Base-by-base conservation (phyloP, 1,284 basidiomycete species). In the Testicularia cyperi region DNA sequence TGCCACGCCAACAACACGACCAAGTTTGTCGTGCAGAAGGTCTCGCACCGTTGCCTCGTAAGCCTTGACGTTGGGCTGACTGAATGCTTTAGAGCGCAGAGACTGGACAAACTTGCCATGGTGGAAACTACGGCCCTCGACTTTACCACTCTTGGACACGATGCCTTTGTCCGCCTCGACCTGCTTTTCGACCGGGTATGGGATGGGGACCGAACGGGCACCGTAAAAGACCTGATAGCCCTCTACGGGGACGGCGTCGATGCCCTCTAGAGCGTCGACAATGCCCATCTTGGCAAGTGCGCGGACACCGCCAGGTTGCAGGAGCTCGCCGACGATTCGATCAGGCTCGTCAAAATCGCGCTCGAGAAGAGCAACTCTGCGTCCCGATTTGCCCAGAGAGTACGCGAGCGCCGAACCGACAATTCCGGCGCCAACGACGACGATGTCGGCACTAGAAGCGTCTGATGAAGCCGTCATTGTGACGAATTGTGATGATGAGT, bases 291-390 rank as follows among this genome's bases (percentile, higher is more conserved):
- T 79, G 53, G 84, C 79, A 36, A 98, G 80, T 0, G 90, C 86
- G 4, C 82, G 80, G 16, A 92, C 86, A 5, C 95, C 95, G 1
- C 88, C 92, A 0, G 95, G 95, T 73, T 98, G 94, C 16, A 99
- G 81, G 1, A 98, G 84, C 78, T 99, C 95, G 26, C 95, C 94
- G 27, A 98, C 94, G 67, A 99, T 97, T 19, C 94, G 84, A 81
- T 97, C 91, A 0, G 95, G 94, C 77, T 92, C 88, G 0, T 86
- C 81, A 10, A 97, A 82, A 28, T 94, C 94, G 36, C 34, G 92
- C 53, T 77, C 75, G 25, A 77, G 41, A 2, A 77, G 47, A 8
- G 69, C 65, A 6, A 77, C 70, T 84, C 78, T 95, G 25, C 73
- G 70, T 9, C 74, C 74, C 0, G 72, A 65, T 33, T 67, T 66